Conservation (phyloP, 306 rosid genomes). For the Luffa acutangula region DNA sequence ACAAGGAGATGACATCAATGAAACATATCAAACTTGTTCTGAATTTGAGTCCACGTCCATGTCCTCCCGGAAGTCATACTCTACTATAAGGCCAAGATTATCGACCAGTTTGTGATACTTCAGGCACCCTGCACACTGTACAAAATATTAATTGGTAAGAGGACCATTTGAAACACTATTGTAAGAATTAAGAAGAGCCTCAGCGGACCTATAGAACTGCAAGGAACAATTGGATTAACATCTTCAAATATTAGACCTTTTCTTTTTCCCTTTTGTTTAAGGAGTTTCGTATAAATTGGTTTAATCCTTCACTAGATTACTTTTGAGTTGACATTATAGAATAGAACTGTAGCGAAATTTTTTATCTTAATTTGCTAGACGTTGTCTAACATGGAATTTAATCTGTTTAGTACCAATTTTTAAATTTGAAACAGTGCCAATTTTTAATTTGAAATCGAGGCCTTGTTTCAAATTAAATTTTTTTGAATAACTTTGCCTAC, state of each 20-base stretch:
- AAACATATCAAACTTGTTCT: constrained; percentile 35
- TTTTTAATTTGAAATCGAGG: no score
- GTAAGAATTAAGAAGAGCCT: not conserved
- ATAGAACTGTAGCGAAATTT: not conserved
- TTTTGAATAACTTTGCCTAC: no score
- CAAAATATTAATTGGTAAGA: not conserved
- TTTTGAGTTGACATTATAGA: not conserved
- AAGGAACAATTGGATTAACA: not conserved
- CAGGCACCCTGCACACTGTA: constrained; percentile 78
- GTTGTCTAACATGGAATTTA: no score
- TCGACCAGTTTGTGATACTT: constrained; percentile 72
- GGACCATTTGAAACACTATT: not conserved
- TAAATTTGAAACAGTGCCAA: no score
- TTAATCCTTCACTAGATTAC: not conserved
- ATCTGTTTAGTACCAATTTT: no score
- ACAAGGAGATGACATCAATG: not conserved
- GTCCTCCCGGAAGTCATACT: constrained; percentile 52
- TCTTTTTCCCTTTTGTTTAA: not conserved
- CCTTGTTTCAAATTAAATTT: no score
- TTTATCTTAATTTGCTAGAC: not conserved
- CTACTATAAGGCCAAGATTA: constrained; percentile 65
- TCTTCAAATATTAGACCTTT: not conserved
- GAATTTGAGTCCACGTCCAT: constrained; percentile 20
- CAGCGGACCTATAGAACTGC: not conserved
- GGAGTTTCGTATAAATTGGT: not conserved